phyloP scores from a whole-genome alignment of 225 moss, liverwort and hornwort genomes.

The Lunularia cruciata region DNA sequence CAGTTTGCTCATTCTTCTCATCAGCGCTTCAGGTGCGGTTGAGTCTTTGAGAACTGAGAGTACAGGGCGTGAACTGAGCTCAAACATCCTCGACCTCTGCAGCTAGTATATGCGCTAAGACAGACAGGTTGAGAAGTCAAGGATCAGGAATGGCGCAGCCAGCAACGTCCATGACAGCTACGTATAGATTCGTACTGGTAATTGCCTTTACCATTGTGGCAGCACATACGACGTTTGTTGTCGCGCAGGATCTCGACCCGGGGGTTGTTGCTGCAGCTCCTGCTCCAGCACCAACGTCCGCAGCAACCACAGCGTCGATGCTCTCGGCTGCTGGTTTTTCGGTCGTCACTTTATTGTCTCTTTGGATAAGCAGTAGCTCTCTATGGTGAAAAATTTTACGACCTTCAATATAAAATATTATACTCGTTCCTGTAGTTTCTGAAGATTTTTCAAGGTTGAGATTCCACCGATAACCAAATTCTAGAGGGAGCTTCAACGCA shows the following conservation, averaged over 20 bases:
- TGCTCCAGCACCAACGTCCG: not conserved
- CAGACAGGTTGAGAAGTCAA: too few species aligned
- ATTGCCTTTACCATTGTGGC: not conserved
- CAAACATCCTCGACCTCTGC: too few species aligned
- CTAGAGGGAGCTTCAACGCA: not conserved
- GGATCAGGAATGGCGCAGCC: not conserved
- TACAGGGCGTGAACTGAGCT: too few species aligned
- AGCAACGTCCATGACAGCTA: not conserved
- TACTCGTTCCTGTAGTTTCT: not conserved
- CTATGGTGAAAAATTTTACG: not conserved
- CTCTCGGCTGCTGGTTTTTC: not conserved
- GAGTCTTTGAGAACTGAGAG: too few species aligned
- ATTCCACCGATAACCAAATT: not conserved
- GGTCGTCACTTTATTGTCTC: not conserved
- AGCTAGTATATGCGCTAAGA: too few species aligned
- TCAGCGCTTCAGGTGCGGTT: too few species aligned
- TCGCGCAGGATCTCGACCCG: conserved; percentile 4
- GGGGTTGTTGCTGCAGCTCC: not conserved
- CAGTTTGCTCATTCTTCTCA: too few species aligned
- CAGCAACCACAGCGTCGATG: not conserved
- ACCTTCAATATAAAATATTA: not conserved
- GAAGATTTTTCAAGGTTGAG: not conserved
- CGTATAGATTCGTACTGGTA: not conserved
- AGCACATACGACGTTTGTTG: not conserved
- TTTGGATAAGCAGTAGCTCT: not conserved